These are phyloP conservation scores for Pleurozium schreberi DNA, from an alignment of 225 moss, liverwort and hornwort species.

Conservation along the genomic window DNA sequence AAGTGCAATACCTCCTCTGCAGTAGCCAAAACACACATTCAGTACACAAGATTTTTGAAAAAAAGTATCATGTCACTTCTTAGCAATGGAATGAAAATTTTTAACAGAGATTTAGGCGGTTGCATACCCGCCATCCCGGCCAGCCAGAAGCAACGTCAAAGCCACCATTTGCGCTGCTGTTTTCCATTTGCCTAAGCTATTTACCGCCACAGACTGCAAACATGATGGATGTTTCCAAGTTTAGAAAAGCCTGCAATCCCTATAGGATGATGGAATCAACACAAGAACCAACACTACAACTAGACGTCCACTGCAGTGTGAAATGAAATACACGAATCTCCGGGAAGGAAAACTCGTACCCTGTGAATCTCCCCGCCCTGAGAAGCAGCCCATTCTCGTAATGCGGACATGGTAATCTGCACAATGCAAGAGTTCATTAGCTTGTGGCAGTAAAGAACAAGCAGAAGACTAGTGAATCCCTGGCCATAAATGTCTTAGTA, in stretches of 20 bases:
- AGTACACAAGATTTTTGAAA: background rate
- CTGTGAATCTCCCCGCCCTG: constrained; percentile 81
- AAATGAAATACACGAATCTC: background rate
- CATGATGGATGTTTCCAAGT: background rate
- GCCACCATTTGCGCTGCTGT: constrained; percentile 92
- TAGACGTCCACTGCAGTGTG: background rate
- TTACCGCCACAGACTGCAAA: constrained; percentile 87
- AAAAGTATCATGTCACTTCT: background rate
- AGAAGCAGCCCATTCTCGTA: constrained; percentile 93
- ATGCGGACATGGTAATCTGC: constrained; percentile 97
- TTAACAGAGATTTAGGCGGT: background rate
- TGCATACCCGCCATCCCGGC: constrained; percentile 76
- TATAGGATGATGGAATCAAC: background rate
- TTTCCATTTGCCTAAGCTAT: constrained; percentile 83
- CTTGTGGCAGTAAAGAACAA: background rate
- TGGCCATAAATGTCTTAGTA: too few species aligned
- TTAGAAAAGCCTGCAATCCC: background rate
- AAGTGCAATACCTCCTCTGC: constrained; percentile 39
- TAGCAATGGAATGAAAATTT: background rate
- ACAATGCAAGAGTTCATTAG: background rate
- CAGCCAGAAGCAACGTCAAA: constrained; percentile 59
- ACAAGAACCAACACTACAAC: background rate
- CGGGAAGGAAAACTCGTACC: constrained; percentile 2
- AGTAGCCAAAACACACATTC: background rate
- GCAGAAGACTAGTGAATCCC: background rate